These are phyloP conservation scores for Metroxylon sagu DNA, from an alignment of 176 grass and related monocot genomes.

Conservation along the genomic window DNA sequence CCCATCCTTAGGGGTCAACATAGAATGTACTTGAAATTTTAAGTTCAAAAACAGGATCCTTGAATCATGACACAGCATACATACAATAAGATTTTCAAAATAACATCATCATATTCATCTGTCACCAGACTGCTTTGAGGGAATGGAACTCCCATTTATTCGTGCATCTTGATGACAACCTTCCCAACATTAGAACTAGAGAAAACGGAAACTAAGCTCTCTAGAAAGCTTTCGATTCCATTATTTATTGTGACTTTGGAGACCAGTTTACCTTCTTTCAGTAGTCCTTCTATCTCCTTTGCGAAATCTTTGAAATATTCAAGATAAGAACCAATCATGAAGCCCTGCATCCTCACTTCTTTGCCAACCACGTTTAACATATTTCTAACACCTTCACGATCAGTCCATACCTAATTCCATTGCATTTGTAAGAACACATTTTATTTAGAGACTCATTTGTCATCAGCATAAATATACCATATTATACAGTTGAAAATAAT, in stretches of 20 bases:
- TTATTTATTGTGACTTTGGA: not conserved
- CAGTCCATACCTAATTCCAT: not conserved
- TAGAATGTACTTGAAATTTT: too few relatives aligned
- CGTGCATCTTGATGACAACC: not conserved
- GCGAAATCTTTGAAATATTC: not conserved
- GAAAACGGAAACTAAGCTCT: not conserved
- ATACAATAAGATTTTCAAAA: too few relatives aligned
- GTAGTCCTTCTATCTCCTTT: not conserved
- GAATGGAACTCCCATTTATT: too few relatives aligned
- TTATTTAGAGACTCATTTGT: too few relatives aligned
- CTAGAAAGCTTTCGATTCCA: not conserved
- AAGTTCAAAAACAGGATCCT: too few relatives aligned
- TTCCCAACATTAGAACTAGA: not conserved
- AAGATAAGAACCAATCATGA: not conserved
- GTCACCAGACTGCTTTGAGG: too few relatives aligned
- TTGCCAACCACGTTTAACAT: not conserved
- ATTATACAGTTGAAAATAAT: too few relatives aligned
- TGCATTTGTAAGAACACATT: too few relatives aligned
- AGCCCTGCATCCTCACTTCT: not conserved
- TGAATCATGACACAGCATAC: too few relatives aligned
- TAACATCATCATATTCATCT: too few relatives aligned
- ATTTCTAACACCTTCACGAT: not conserved
- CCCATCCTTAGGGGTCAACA: too few relatives aligned
- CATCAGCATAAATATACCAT: too few relatives aligned
- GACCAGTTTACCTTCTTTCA: not conserved